Evolutionary conservation across 2,329 filamentous ascomycete species (phyloP).

Genomic region (Ceratocystiopsis brevicomis): DNA sequence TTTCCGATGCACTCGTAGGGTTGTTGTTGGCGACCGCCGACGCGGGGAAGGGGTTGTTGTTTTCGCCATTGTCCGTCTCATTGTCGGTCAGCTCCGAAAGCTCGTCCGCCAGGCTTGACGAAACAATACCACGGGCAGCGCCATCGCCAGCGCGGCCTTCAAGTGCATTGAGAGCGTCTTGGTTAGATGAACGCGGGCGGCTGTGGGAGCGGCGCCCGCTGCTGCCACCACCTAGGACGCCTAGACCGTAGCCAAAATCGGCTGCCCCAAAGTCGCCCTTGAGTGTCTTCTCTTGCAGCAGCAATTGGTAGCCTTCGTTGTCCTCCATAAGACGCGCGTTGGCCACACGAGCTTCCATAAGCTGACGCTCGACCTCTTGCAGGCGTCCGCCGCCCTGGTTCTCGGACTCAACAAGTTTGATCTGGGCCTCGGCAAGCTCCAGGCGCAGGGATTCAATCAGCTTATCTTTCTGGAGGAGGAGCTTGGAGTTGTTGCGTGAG

Average conservation of each 20-base stretch:
- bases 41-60: not conserved
- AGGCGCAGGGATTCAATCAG: conserved; percentile 81
- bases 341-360: conserved; percentile 85
- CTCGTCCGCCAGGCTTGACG: conserved; percentile 61
- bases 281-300: conserved; percentile 85
- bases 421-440: conserved; percentile 85
- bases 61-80: conserved; percentile 2
- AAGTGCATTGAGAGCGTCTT: conserved; percentile 44
- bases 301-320: conserved; percentile 91
- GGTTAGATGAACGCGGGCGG: conserved; percentile 29
- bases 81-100: conserved; percentile 42
- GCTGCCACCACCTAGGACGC: not conserved
- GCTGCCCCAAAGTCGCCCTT: conserved; percentile 79
- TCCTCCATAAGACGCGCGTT: conserved; percentile 96
- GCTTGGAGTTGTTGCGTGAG: conserved; percentile 72
- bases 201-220: conserved; percentile 1
- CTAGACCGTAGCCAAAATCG: conserved; percentile 50
- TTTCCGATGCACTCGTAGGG: conserved; percentile 16
- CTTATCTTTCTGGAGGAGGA: conserved; percentile 89
- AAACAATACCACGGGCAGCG: no score
- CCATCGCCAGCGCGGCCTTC: conserved; percentile 29
- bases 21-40: not conserved
- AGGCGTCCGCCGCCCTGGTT: conserved; percentile 77
- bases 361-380: conserved; percentile 73
- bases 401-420: conserved; percentile 86